Conservation (phyloP, 2,329 filamentous ascomycete species). For the Pseudomassariella vexata region DNA sequence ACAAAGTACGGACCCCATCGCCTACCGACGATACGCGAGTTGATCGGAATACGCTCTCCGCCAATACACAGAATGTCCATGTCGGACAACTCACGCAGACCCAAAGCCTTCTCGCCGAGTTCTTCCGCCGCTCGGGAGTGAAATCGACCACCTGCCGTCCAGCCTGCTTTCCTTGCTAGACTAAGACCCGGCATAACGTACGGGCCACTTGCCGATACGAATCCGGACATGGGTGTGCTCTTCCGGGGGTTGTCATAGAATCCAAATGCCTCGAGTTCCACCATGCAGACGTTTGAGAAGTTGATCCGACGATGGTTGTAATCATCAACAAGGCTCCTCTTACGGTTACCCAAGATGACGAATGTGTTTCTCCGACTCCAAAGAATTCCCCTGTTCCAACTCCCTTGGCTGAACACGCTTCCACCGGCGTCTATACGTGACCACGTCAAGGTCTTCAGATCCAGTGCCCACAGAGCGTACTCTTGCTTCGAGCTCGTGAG, state of each 20-base stretch:
- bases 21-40: conserved; percentile 79
- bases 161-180: conserved; percentile 52
- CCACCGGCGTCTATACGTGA: conserved; percentile 92
- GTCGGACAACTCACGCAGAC: conserved; percentile 79
- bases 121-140: conserved; percentile 77
- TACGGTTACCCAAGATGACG: conserved; percentile 89
- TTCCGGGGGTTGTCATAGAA: conserved; percentile 93
- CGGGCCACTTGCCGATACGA: conserved; percentile 74
- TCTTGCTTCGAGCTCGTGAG: conserved; percentile 97
- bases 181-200: conserved; percentile 53
- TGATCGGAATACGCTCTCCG: conserved; percentile 88
- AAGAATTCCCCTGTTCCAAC: conserved; percentile 92
- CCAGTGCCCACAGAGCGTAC: conserved; percentile 93
- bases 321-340: conserved; percentile 89
- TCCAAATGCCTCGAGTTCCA: conserved; percentile 94
- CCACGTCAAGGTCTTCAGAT: conserved; percentile 85
- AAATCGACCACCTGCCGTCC: conserved; percentile 68
- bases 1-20: conserved; percentile 97
- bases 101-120: conserved; percentile 73
- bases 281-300: conserved; percentile 93
- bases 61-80: conserved; percentile 95
- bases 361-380: conserved; percentile 95
- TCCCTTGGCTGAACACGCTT: conserved; percentile 91
- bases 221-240: conserved; percentile 71
- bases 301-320: conserved; percentile 98